Evolutionary conservation across 768 basidiomycete species (phyloP).

Genomic region (Holtermanniella nyarrowii): DNA sequence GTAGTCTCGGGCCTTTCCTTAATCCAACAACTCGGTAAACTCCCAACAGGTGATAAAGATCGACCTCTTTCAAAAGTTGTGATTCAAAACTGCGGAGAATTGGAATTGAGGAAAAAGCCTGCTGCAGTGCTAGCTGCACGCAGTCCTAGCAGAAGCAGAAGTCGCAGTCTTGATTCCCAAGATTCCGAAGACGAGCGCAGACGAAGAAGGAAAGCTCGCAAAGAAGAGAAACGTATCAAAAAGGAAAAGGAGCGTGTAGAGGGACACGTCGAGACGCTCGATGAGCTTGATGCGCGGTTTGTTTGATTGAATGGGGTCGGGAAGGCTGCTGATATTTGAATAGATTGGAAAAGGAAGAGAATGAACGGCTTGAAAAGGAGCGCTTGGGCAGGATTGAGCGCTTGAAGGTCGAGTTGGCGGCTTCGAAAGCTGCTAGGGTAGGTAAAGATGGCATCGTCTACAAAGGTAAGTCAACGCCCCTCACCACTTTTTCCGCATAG

Average conservation of each 20-base stretch:
- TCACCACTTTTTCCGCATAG: neutral
- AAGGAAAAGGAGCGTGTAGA: slow-evolving; percentile 9
- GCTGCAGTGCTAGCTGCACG: slow-evolving; percentile 8
- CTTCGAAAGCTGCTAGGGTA: slow-evolving; percentile 14
- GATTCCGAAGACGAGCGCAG: slow-evolving; percentile 6
- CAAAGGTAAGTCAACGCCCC: slow-evolving; percentile 24
- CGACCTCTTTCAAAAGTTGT: slow-evolving; percentile 58
- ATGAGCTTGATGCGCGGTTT: slow-evolving; percentile 35
- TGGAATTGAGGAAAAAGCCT: slow-evolving; percentile 53
- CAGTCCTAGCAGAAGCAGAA: slow-evolving; percentile 3
- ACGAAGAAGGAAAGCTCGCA: slow-evolving; percentile 43
- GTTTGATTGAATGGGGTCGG: neutral
- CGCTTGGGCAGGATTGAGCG: slow-evolving; percentile 19
- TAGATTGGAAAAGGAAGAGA: slow-evolving; percentile 37
- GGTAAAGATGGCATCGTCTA: slow-evolving; percentile 31
- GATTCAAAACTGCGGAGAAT: slow-evolving; percentile 71
- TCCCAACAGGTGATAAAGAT: slow-evolving; percentile 66
- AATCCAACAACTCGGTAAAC: slow-evolving; percentile 53
- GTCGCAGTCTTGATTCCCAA: slow-evolving; percentile 4
- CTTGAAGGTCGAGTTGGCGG: slow-evolving; percentile 22
- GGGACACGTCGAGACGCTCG: slow-evolving; percentile 28
- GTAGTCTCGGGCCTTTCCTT: slow-evolving; percentile 42
- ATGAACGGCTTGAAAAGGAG: slow-evolving; percentile 26
- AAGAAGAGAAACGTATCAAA: slow-evolving; percentile 14
- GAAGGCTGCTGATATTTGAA: neutral